Percentiles rank a stretch among this genome's conserved stretches.
Conservation (phyloP, 75 land plant genomes). For the Selaginella tamariscina region DNA sequence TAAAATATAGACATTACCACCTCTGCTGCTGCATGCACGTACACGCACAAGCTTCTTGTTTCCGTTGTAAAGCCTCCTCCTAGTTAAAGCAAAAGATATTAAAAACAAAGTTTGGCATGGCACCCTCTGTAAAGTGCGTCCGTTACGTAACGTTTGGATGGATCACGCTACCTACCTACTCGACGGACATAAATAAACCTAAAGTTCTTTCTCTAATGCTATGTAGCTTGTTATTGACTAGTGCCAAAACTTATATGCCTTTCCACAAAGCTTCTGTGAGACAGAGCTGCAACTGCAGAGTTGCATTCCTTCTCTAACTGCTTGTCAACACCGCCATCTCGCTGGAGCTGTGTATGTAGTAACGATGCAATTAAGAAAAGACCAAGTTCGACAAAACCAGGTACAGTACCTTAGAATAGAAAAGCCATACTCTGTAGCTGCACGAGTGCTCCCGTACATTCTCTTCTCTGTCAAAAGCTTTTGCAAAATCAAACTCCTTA, state of each 20-base stretch:
- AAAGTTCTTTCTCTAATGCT: not conserved
- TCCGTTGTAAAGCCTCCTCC: not conserved
- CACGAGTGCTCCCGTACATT: not conserved
- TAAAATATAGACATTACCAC: not conserved
- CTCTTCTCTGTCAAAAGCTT: not conserved
- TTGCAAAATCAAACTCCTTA: not conserved
- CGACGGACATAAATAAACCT: not conserved
- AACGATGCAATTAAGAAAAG: no score
- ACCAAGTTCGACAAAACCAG: not conserved
- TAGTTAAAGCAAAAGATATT: no score
- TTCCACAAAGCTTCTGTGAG: not conserved
- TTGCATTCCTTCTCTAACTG: not conserved
- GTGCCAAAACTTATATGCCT: not conserved
- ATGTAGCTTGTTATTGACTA: not conserved
- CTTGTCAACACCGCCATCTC: not conserved
- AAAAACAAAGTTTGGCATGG: no score
- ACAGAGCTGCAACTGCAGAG: not conserved
- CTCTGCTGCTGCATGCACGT: not conserved
- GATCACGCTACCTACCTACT: not conserved
- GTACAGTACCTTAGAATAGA: no score
- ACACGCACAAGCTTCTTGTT: conserved; percentile 3
- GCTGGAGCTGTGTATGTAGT: no score
- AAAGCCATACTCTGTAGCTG: not conserved
- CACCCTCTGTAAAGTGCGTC: no score
- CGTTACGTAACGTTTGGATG: not conserved